These are phyloP conservation scores for Trichoderma gamsii DNA, from an alignment of 495 filamentous ascomycete species.

Conservation along the genomic window DNA sequence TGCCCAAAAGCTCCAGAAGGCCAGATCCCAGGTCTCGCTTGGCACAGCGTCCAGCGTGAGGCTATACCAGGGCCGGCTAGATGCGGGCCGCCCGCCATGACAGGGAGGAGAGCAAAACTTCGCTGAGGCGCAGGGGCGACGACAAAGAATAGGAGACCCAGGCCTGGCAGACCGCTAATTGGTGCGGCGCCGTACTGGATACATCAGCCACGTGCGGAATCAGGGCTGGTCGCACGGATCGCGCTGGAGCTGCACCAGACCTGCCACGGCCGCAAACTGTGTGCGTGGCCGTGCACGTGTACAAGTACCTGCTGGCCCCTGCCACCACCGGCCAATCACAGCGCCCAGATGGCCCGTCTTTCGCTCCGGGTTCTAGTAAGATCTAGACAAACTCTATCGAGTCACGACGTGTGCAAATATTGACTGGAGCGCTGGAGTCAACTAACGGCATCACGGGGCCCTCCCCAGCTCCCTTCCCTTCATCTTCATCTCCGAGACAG, in stretches of 20 bases:
- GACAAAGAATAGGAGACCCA: not conserved
- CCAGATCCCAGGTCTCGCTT: conserved; percentile 1
- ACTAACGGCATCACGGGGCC: not conserved
- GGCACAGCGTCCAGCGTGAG: not conserved
- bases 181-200: not conserved
- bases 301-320: not conserved
- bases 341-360: not conserved
- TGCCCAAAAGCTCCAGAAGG: not conserved
- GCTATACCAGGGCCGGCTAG: conserved; percentile 7
- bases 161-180: not conserved
- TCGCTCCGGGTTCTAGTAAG: conserved; percentile 1
- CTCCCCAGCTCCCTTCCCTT: not conserved
- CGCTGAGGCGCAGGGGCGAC: not conserved
- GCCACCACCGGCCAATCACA: not conserved
- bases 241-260: not conserved
- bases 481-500: not conserved
- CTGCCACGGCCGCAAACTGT: conserved; percentile 4
- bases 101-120: not conserved
- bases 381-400: conserved; percentile 15
- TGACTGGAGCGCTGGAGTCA: not conserved
- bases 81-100: not conserved
- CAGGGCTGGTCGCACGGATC: not conserved
- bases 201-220: not conserved
- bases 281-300: conserved; percentile 5
- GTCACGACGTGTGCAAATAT: conserved; percentile 1